Evolutionary conservation across 106 monocot species (phyloP), one percentile per base, ranked within the genome.

Genomic region (Chionographis japonica): DNA sequence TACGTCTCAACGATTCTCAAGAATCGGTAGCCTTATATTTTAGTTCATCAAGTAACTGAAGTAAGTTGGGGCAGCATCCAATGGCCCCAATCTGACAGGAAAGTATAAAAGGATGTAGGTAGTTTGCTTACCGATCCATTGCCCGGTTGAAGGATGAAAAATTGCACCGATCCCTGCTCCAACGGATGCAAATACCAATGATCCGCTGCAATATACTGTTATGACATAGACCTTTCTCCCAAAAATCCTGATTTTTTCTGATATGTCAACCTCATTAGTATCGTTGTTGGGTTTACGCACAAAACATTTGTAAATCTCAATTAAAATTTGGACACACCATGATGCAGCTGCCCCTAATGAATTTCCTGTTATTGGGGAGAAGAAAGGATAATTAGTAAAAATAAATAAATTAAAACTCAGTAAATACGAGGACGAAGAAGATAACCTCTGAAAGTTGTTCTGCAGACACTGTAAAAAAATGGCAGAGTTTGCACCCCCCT

Each of bases 371-470:
- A 5, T 37, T 0, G 40, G 4, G 49, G 51, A 76, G 51, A 8
- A 37, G 37, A 49, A 56, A 61, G 20, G 1, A 49, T 53, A 4
- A 61, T 3, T 2, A 61, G 16, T 78, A 20, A 60, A 19, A 37
- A 53, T 4, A 8, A 62, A 40, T 36, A 61, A 49, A 14, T 37
- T 37, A 16, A 60, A 69, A 62, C 35, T 11, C 6, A 67, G 18
- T 1, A 27, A 27, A 27, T 56, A 42, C 10, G 56, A 40, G 40
- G 20, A 20, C 15, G 50, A 64, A 57, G 11, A n/a, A 11, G 0
- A 27, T 37, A 66, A 98, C 98, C 98, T 93, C 85, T 83, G 66
- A 98, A 86, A 37, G 98, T 90, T 52, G 98, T 90, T 76, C 75
- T 81, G 81, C 90, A 74, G 58, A 98, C 90, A 71, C 83, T 64